Conservation (phyloP, 2,329 filamentous ascomycete genomes). For the Fusarium secorum region DNA sequence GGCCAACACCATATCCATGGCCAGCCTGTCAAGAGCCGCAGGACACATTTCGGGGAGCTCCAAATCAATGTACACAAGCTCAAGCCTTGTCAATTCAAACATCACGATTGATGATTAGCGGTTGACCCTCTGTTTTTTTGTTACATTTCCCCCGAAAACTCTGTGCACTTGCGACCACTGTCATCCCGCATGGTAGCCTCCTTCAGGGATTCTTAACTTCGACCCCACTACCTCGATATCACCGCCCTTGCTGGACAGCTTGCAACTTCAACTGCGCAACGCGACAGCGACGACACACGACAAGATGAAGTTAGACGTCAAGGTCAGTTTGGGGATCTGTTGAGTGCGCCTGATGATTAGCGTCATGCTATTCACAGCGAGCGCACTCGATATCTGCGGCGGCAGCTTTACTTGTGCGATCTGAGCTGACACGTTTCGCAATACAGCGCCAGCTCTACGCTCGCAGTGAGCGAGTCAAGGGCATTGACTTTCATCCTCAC, state of each 20-base stretch:
- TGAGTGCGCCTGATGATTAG: not conserved
- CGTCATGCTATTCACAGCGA: not conserved
- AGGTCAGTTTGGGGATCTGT: slow-evolving; percentile 43
- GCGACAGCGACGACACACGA: slow-evolving; percentile 34
- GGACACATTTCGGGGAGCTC: slow-evolving; percentile 46
- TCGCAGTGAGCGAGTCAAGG: slow-evolving; percentile 94
- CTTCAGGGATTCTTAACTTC: slow-evolving; percentile 38
- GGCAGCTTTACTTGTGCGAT: slow-evolving; percentile 22
- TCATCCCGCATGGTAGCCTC: slow-evolving; percentile 39
- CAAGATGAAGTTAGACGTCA: slow-evolving; percentile 55
- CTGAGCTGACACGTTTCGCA: slow-evolving; percentile 39
- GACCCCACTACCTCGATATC: slow-evolving; percentile 43
- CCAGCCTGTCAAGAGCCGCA: slow-evolving; percentile 43
- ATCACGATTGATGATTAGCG: slow-evolving; percentile 35
- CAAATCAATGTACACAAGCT: slow-evolving; percentile 35
- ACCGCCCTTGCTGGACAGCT: slow-evolving; percentile 44
- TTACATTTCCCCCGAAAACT: not conserved
- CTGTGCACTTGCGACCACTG: slow-evolving; percentile 3
- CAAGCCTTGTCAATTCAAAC: slow-evolving; percentile 26
- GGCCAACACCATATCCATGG: slow-evolving; percentile 39
- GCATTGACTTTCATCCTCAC: slow-evolving; percentile 95
- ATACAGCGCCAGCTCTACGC: slow-evolving; percentile 63
- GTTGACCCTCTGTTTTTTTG: not conserved
- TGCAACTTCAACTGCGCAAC: slow-evolving; percentile 41
- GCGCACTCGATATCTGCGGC: not conserved